phyloP scores from a whole-genome alignment of 1,139 yeast species.

The Hyphopichia buzzinii region DNA sequence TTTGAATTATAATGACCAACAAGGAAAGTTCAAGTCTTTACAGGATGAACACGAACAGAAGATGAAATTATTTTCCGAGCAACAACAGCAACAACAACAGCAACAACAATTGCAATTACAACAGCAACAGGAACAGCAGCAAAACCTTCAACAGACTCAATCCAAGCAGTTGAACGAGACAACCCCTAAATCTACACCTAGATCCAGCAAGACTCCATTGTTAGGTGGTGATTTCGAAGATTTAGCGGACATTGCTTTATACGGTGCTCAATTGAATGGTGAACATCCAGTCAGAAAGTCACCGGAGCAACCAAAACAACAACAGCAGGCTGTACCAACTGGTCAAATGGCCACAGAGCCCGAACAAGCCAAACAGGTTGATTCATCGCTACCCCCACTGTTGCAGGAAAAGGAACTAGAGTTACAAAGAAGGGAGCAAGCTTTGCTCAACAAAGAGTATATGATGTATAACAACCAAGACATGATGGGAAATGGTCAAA shows the following conservation, averaged over 20 bases:
- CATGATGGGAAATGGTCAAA: constrained; percentile 1
- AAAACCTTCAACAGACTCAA: background rate
- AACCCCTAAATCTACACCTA: background rate
- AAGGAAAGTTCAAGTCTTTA: constrained; percentile 13
- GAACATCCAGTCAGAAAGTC: constrained; percentile 11
- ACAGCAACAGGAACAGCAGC: background rate
- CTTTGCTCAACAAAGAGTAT: constrained; percentile 38
- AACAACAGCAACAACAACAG: constrained; percentile 16
- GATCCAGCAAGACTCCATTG: constrained; percentile 13
- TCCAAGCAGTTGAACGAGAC: background rate
- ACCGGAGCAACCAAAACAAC: background rate
- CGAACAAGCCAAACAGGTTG: constrained; percentile 2
- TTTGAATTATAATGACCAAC: constrained; percentile 13
- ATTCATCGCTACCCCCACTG: constrained; percentile 5
- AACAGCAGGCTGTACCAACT: background rate
- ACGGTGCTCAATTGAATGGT: constrained; percentile 34
- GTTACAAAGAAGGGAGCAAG: constrained; percentile 44
- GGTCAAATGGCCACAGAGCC: constrained; percentile 4
- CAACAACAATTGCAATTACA: constrained; percentile 6
- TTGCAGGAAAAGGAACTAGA: constrained; percentile 36
- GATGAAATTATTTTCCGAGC: constrained; percentile 8
- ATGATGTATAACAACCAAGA: constrained; percentile 8
- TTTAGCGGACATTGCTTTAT: constrained; percentile 44
- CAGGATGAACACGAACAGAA: constrained; percentile 17
- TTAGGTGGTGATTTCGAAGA: constrained; percentile 35